Evolutionary conservation across 352 stramenopile species (phyloP), one percentile per base, ranked within the genome.

Genomic region (Plasmopara halstedii): DNA sequence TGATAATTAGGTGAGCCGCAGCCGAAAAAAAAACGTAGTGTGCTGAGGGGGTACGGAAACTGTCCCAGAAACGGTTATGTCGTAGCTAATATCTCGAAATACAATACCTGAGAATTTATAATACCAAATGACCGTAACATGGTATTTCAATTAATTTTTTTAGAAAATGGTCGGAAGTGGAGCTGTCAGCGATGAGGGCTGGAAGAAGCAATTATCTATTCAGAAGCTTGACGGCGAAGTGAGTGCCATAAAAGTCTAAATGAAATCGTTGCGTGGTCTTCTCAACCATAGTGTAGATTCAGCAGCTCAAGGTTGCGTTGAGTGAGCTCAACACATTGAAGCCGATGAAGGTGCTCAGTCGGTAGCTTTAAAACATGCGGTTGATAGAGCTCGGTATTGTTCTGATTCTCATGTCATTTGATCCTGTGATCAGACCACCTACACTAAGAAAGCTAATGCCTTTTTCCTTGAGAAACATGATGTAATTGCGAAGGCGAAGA

Each of bases 391-490:
- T 27, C n/a, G 6, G 19, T 18, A 10, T 23, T 26, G 23, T 2
- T 46, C 14, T n/a, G 6, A 38, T 39, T 27, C 18, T 6, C 9
- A n/a, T 34, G 4, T 26, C 9, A 36, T 19, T 46, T n/a, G 20
- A 14, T 14, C 20, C 31, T 23, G n/a, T 21, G 11, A 2, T 15
- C 34, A 92, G 81, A 32, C 59, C 17, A 87, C 81, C 4, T 92
- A 78, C 43, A 63, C 78, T 10, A 83, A 85, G 62, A 64, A 64
- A 19, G 69, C 71, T 21, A 86, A 80, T 17, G 67, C 88, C 29
- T 86, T 85, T 40, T 92, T 92, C 35, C 44, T 92, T 11, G 72
- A 87, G 18, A 67, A 66, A 21, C 53, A 69, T 42, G 73, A 92
- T 48, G 47, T 48, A n/a, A 82, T 87, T 39, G 55, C 85, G 42